Evolutionary conservation across 495 filamentous ascomycete species (phyloP).

Genomic region (Daldinia decipiens): DNA sequence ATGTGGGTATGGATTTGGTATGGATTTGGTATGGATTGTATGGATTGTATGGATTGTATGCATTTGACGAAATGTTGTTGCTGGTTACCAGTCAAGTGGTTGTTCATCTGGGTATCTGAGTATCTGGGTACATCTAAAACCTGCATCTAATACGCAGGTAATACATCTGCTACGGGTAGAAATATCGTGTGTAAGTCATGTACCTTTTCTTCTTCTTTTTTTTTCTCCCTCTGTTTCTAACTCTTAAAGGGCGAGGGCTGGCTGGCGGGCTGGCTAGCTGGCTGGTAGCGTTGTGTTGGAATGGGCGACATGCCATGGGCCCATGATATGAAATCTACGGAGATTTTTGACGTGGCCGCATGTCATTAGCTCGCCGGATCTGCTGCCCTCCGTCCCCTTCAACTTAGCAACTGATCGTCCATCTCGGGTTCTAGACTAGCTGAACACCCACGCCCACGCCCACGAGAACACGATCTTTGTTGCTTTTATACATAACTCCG

Average conservation of each 20-base stretch:
- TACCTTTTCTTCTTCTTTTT: constrained; percentile 14
- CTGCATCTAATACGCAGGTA: background rate
- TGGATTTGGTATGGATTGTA: constrained; percentile 27
- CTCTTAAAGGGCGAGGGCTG: constrained; percentile 9
- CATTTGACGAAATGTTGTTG: constrained; percentile 27
- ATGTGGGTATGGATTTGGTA: constrained; percentile 39
- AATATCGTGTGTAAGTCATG: constrained; percentile 19
- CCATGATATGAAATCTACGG: constrained; percentile 47
- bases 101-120: background rate
- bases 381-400: constrained; percentile 45
- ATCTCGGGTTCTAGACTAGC: constrained; percentile 41
- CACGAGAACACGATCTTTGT: background rate
- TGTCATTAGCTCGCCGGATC: constrained; percentile 48
- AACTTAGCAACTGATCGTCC: constrained; percentile 44
- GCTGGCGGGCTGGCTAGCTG: too few relatives aligned
- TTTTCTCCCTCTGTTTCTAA: background rate
- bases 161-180: constrained; percentile 16
- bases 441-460: constrained; percentile 2
- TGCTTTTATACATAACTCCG: background rate
- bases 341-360: constrained; percentile 53
- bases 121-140: background rate
- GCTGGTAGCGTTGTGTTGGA: constrained; percentile 31
- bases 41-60: constrained; percentile 24
- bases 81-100: constrained; percentile 36
- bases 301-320: constrained; percentile 46